phyloP scores from a whole-genome alignment of 768 basidiomycete genomes.

The Suillus discolor region DNA sequence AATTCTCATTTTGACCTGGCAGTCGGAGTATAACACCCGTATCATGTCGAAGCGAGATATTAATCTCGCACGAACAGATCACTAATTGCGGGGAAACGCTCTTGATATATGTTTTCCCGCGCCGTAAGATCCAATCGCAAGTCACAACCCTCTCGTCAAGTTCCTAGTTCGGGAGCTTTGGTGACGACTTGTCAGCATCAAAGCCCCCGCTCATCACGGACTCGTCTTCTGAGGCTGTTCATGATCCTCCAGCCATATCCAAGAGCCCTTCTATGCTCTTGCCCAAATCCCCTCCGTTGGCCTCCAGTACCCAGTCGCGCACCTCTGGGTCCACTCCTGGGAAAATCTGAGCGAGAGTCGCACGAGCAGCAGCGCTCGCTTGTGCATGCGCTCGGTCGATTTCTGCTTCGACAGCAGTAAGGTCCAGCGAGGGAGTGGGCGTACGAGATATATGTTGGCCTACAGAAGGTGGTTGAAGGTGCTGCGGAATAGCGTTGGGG shows the following conservation, averaged over 20 bases:
- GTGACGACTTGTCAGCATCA: not conserved
- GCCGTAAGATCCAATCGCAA: not conserved
- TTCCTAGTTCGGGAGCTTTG: not conserved
- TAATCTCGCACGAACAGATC: not conserved
- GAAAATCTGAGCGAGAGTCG: conserved; percentile 89
- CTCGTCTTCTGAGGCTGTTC: not conserved
- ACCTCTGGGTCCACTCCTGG: conserved; percentile 81
- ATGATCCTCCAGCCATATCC: conserved; percentile 52
- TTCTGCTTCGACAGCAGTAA: conserved; percentile 70
- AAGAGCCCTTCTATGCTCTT: conserved; percentile 85
- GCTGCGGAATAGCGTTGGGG: conserved; percentile 28
- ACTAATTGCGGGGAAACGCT: conserved; percentile 2
- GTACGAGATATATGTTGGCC: conserved; percentile 66
- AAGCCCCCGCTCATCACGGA: not conserved
- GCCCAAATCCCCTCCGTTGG: conserved; percentile 85
- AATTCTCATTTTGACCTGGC: not conserved
- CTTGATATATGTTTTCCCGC: conserved; percentile 1
- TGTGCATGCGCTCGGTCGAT: conserved; percentile 79
- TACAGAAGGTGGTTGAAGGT: conserved; percentile 42
- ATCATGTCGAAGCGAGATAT: not conserved
- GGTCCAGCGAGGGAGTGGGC: conserved; percentile 69
- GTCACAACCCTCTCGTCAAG: not conserved
- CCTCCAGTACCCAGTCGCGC: conserved; percentile 87
- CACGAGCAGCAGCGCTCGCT: conserved; percentile 68
- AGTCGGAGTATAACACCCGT: not conserved